These are phyloP conservation scores for Aspergillus carbonarius DNA, from an alignment of 2,329 filamentous ascomycete genomes.

Conservation along the genomic window DNA sequence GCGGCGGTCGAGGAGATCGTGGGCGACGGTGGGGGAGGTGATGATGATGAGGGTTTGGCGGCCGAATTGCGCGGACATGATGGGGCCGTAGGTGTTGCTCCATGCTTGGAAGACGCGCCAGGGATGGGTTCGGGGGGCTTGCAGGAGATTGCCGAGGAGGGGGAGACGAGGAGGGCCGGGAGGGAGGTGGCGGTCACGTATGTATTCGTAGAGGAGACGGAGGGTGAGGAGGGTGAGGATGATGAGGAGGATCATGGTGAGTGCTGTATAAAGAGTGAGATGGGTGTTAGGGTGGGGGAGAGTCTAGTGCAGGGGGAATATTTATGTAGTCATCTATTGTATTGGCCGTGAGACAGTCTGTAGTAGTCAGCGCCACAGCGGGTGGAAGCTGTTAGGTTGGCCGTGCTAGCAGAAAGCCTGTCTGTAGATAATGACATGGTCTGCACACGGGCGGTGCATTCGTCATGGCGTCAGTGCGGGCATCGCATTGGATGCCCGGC, in stretches of 20 bases:
- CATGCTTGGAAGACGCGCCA: conserved; percentile 32
- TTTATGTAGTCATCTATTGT: neutral
- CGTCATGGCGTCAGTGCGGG: no score
- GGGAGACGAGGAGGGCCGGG: conserved; percentile 31
- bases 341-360: no score
- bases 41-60: conserved; percentile 39
- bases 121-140: conserved; percentile 23
- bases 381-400: no score
- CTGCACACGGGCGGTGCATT: no score
- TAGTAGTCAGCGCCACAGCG: no score
- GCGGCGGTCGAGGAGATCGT: conserved; percentile 57
- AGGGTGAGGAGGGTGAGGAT: conserved; percentile 5
- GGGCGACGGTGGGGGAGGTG: conserved; percentile 52
- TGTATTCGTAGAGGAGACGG: conserved; percentile 14
- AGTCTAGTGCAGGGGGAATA: neutral
- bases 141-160: conserved; percentile 35
- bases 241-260: neutral
- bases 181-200: conserved; percentile 20
- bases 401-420: no score
- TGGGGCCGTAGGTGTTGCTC: conserved; percentile 35
- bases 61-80: conserved; percentile 34
- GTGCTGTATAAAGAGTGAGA: neutral
- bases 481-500: no score
- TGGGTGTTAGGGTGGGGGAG: no score
- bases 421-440: no score